These are phyloP conservation scores for Chenopodium suecicum DNA, from an alignment of 148 eudicot species.

Conservation along the genomic window DNA sequence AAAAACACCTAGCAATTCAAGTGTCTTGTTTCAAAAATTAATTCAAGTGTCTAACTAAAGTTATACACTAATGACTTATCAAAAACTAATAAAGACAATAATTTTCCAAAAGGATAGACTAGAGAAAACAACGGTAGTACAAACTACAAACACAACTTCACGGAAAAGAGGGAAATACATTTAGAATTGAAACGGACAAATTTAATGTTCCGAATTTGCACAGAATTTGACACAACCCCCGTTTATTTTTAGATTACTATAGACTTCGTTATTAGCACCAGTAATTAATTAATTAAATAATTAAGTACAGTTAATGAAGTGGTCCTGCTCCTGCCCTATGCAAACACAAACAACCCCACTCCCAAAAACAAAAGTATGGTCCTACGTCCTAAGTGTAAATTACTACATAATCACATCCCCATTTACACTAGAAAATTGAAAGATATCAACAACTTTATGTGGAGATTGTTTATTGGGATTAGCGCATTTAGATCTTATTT, in stretches of 20 bases:
- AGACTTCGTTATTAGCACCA: constrained; percentile 1
- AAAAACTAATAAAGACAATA: neutral
- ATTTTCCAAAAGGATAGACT: neutral
- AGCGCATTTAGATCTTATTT: constrained; percentile 2
- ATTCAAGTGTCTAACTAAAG: no score
- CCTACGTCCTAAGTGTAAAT: neutral
- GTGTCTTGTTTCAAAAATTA: no score
- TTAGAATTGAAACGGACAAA: neutral
- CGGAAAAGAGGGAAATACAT: neutral
- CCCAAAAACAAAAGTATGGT: neutral
- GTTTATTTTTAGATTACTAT: neutral
- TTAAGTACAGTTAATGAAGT: neutral
- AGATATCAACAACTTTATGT: neutral
- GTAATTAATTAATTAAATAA: neutral
- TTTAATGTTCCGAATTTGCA: constrained; percentile 13
- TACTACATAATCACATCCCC: neutral
- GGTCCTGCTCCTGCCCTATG: neutral
- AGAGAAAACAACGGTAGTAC: neutral
- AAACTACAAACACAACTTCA: neutral
- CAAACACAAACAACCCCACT: neutral
- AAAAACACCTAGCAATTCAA: no score
- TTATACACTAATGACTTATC: no score
- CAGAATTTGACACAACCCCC: neutral
- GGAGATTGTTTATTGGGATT: constrained; percentile 10
- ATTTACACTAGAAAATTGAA: neutral